Evolutionary conservation across 495 filamentous ascomycete species (phyloP).

Genomic region (Evernia prunastri): DNA sequence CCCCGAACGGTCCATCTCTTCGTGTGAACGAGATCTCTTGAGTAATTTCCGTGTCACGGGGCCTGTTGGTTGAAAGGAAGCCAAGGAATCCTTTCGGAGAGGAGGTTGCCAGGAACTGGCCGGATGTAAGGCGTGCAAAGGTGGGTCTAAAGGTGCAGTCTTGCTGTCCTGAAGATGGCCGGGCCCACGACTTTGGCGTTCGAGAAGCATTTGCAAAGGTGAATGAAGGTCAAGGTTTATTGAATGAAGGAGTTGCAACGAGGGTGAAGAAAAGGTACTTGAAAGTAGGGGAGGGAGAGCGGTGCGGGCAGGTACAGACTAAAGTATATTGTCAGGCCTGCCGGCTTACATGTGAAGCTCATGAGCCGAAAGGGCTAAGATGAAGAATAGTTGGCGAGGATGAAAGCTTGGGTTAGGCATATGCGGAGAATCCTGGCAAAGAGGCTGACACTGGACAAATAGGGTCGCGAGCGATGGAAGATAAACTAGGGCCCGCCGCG

Average conservation of each 20-base stretch:
- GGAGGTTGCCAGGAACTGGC: constrained; percentile 2
- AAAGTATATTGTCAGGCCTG: constrained; percentile 6
- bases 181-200: constrained; percentile 15
- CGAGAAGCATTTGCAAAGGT: constrained; percentile 19
- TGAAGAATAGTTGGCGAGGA: constrained; percentile 4
- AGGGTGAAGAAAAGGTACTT: neutral
- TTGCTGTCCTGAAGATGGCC: constrained; percentile 5
- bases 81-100: neutral
- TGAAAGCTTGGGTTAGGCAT: constrained; percentile 10
- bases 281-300: neutral
- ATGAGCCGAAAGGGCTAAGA: neutral
- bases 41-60: constrained; percentile 2
- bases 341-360: neutral
- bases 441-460: constrained; percentile 10
- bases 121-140: neutral
- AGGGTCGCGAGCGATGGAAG: constrained; percentile 10
- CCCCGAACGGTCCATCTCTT: constrained; percentile 54
- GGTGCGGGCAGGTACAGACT: constrained; percentile 11
- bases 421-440: constrained; percentile 19
- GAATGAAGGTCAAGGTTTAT: neutral
- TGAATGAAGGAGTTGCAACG: neutral
- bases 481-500: constrained; percentile 7
- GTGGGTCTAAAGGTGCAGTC: neutral
- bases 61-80: neutral
- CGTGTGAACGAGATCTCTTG: constrained; percentile 52